phyloP scores from a whole-genome alignment of 495 filamentous ascomycete genomes.

The Penicillium canariense region DNA sequence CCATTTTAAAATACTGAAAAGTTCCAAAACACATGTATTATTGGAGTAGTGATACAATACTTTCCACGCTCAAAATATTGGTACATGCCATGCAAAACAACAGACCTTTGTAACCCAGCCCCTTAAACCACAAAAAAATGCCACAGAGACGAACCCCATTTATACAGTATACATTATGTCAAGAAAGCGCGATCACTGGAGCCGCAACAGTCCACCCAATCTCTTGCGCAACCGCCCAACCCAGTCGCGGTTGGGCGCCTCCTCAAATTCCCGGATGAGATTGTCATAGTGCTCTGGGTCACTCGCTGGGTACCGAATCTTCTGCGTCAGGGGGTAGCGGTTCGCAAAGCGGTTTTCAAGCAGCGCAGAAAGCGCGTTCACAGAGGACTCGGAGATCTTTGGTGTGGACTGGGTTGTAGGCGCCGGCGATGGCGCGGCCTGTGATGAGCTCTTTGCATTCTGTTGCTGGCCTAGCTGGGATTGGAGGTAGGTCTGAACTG shows the following conservation, averaged over 20 bases:
- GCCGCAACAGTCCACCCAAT: constrained; percentile 62
- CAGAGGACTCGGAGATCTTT: constrained; percentile 55
- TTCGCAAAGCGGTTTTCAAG: constrained; percentile 70
- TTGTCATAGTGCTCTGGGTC: constrained; percentile 76
- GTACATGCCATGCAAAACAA: constrained; percentile 26
- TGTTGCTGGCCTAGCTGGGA: constrained; percentile 50
- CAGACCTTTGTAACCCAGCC: background rate
- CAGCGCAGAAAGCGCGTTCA: constrained; percentile 72
- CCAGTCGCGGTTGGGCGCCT: constrained; percentile 63
- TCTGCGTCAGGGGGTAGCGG: constrained; percentile 62
- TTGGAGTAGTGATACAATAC: constrained; percentile 23
- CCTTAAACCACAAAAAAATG: background rate
- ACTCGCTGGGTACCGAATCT: constrained; percentile 64
- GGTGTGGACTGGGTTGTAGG: constrained; percentile 18
- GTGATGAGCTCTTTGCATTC: constrained; percentile 11
- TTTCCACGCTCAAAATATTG: constrained; percentile 16
- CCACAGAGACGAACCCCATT: constrained; percentile 14
- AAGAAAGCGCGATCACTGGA: constrained; percentile 36
- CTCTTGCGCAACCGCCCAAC: constrained; percentile 53
- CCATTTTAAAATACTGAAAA: background rate
- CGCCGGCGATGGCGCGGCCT: constrained; percentile 16
- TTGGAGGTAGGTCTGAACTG: constrained; percentile 68
- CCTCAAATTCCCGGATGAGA: constrained; percentile 68
- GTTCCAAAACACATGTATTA: background rate
- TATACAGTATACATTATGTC: constrained; percentile 7